phyloP scores from a whole-genome alignment of 805 yeast genomes.

The Saccharomycopsis babjevae region DNA sequence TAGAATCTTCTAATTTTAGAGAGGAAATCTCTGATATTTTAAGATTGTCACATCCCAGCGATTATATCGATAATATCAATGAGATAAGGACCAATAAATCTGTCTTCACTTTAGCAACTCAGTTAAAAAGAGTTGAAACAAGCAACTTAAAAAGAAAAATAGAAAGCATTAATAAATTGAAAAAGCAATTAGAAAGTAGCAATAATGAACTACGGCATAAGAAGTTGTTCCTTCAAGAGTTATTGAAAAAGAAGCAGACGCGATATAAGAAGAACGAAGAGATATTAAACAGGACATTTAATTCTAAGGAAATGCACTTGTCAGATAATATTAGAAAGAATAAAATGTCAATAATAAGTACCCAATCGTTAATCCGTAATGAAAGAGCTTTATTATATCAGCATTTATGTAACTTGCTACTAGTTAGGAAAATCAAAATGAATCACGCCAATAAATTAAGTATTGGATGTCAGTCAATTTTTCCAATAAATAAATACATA shows the following conservation, averaged over 20 bases:
- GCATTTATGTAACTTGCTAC: not conserved
- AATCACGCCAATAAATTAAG: conserved; percentile 1
- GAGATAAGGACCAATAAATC: not conserved
- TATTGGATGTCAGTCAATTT: conserved; percentile 13
- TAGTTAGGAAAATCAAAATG: not conserved
- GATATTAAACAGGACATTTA: not conserved
- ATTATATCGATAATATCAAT: not conserved
- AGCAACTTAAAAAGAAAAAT: not conserved
- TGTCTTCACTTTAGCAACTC: not conserved
- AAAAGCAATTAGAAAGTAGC: not conserved
- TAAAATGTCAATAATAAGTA: not conserved
- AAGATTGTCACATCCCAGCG: not conserved
- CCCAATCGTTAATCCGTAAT: not conserved
- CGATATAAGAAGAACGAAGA: not conserved
- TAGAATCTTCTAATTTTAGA: not conserved
- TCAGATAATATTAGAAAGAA: not conserved
- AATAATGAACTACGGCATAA: not conserved
- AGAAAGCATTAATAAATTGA: not conserved
- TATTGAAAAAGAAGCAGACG: not conserved
- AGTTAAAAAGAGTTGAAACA: not conserved
- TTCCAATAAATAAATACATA: conserved; percentile 10
- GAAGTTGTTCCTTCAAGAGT: not conserved
- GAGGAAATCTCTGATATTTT: not conserved
- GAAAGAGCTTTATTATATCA: not conserved
- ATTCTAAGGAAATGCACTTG: not conserved